Conservation (phyloP, 2,329 filamentous ascomycete genomes). For the Aspergillus pseudoviridinutans region DNA sequence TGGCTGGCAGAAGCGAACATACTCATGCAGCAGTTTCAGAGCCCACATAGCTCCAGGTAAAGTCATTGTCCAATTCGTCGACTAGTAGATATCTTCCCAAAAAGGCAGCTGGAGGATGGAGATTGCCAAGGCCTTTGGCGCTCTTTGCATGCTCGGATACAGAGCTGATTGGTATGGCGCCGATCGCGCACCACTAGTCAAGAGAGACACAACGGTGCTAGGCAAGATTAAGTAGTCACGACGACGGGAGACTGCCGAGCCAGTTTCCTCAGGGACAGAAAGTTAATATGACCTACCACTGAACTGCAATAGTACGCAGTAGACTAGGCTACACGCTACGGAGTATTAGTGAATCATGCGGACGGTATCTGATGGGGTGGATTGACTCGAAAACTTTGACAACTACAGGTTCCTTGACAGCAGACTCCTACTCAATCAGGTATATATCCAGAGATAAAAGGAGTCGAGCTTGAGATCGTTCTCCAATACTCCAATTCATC, state of each 20-base stretch:
- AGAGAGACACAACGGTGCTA: not conserved
- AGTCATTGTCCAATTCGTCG: not conserved
- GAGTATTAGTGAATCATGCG: not conserved
- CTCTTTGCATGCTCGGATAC: not conserved
- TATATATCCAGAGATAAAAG: not conserved
- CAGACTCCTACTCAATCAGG: not conserved
- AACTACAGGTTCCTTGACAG: not conserved
- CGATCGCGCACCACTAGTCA: not conserved
- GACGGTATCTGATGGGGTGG: not conserved
- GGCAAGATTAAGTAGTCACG: not conserved
- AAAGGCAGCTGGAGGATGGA: too few relatives aligned
- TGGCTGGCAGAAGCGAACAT: not conserved
- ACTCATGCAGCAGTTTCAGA: not conserved
- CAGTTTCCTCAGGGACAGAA: too few relatives aligned
- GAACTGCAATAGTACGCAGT: too few relatives aligned
- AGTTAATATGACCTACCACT: too few relatives aligned
- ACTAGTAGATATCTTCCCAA: too few relatives aligned
- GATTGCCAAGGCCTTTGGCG: too few relatives aligned
- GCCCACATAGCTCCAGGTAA: too few relatives aligned
- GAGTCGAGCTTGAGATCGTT: not conserved
- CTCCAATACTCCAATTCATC: not conserved
- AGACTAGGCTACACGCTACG: too few relatives aligned
- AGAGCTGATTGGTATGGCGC: not conserved
- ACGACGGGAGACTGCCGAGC: not conserved
- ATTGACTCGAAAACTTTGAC: not conserved